Evolutionary conservation across 345 rosid species (phyloP).

Genomic region (Xanthoceras sorbifolium): DNA sequence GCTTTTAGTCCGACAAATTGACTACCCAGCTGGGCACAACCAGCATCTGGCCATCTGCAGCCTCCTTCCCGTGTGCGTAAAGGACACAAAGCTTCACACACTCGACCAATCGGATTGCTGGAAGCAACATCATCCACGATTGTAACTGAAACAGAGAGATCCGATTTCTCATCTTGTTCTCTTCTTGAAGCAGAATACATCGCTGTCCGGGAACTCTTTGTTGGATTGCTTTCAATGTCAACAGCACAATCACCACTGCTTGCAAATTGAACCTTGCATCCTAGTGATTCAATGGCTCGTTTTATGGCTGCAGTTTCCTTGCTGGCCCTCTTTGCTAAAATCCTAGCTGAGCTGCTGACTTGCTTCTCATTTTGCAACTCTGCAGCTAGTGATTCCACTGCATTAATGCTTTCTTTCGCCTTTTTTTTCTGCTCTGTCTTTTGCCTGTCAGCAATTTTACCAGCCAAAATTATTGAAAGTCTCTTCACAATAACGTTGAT

Average conservation of each 20-base stretch:
- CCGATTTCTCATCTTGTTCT: conserved; percentile 46
- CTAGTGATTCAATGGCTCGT: conserved; percentile 80
- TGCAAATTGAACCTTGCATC: conserved; percentile 80
- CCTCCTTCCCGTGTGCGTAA: conserved; percentile 67
- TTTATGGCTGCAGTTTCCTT: conserved; percentile 65
- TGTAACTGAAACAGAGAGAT: conserved; percentile 66
- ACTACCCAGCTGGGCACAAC: conserved; percentile 78
- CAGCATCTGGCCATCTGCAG: conserved; percentile 92
- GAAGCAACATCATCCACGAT: conserved; percentile 51
- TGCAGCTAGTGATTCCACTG: conserved; percentile 54
- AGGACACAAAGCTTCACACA: conserved; percentile 73
- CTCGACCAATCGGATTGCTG: conserved; percentile 36
- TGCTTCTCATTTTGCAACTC: conserved; percentile 70
- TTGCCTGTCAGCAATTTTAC: conserved; percentile 52
- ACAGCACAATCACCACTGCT: conserved; percentile 57
- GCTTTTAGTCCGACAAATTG: conserved; percentile 85
- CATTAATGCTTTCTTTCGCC: conserved; percentile 46
- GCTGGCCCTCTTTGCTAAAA: conserved; percentile 65
- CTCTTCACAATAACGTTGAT: background rate
- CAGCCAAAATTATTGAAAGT: conserved; percentile 13
- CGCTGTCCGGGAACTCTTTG: conserved; percentile 31
- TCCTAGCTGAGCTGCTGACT: conserved; percentile 57
- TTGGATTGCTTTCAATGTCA: conserved; percentile 50
- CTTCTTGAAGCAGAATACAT: conserved; percentile 33
- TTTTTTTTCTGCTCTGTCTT: conserved; percentile 74